Evolutionary conservation across 345 rosid genomes (phyloP), one percentile per base, ranked within the genome.

Genomic region (Camelina laxa): DNA sequence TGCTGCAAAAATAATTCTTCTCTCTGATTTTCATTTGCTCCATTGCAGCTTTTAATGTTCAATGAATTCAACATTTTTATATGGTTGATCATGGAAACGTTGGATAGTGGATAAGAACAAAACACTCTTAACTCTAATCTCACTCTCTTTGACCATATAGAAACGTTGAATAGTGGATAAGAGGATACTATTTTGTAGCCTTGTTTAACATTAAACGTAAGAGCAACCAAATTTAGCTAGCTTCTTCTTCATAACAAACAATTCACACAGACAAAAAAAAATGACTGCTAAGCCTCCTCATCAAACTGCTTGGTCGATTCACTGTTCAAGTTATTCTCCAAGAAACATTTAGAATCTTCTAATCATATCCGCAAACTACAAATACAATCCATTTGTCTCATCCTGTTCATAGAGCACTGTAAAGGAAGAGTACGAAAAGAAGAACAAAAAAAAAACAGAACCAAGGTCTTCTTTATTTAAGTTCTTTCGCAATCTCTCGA

Each of bases 401-500:
- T 60, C 39, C 48, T 14, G n/a, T 54, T 54, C 51, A 51, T 17
- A 16, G 9, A 70, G 4, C 19, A 56, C 11, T 9, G 51, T 7
- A 44, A 61, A 38, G 12, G 70, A 35, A 59, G 60, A 66, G 20
- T 39, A 38, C 22, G 22, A 13, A 31, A 7, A 58, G 2, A 13
- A 39, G 17, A 7, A 24, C 4, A 24, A 24, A 24, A 8, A 13
- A 12, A 41, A 5, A 62, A 21, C 16, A 45, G 11, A 49, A 72
- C 2, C 68, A 81, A n/a, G 60, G 71, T 20, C 31, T 55, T 35
- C 55, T 17, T 77, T 33, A 70, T 54, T 78, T 66, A 12, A 83
- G 75, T 64, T 81, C 60, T 80, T 71, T 24, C 1, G 78, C 64
- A 61, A 77, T 41, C 69, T 82, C 85, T 24, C 72, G 77, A 14